A percentile compares a stretch with the other conserved stretches of the same genome.
Evolutionary conservation across 768 basidiomycete genomes (phyloP).

Genomic region (Boletus rex-veris): DNA sequence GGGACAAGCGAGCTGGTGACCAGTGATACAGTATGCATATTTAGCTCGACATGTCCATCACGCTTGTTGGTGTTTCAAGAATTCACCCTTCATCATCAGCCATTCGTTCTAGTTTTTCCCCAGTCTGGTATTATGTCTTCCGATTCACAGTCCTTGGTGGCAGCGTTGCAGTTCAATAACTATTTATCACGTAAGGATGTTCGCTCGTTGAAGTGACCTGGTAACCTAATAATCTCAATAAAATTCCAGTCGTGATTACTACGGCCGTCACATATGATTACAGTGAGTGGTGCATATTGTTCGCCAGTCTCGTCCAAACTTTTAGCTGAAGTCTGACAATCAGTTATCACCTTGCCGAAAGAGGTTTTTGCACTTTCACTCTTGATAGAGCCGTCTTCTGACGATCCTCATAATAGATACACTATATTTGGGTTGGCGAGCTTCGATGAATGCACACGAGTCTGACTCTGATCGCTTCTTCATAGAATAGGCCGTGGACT

Average conservation of each 20-base stretch:
- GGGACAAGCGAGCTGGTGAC: no score
- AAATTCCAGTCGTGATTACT: slow-evolving; percentile 8
- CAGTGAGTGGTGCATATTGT: slow-evolving; percentile 5
- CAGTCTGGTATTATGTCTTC: slow-evolving; percentile 15
- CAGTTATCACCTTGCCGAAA: slow-evolving; percentile 16
- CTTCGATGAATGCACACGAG: not conserved
- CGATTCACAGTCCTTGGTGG: slow-evolving; percentile 1
- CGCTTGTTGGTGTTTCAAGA: not conserved
- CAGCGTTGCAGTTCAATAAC: slow-evolving; percentile 5
- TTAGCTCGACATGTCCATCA: no score
- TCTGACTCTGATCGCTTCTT: not conserved
- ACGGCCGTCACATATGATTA: slow-evolving; percentile 20
- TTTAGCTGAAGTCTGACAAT: not conserved
- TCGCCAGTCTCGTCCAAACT: not conserved
- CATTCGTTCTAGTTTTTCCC: no score
- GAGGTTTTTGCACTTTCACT: slow-evolving; percentile 10
- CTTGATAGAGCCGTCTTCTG: not conserved
- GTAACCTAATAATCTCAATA: not conserved
- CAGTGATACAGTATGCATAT: no score
- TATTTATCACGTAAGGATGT: slow-evolving; percentile 6
- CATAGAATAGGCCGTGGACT: slow-evolving; percentile 17
- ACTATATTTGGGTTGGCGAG: slow-evolving; percentile 18
- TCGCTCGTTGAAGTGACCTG: not conserved
- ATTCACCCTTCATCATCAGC: not conserved
- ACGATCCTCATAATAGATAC: slow-evolving; percentile 10